Evolutionary conservation across 1,284 basidiomycete genomes (phyloP).

Genomic region (Apiotrichum laibachii): DNA sequence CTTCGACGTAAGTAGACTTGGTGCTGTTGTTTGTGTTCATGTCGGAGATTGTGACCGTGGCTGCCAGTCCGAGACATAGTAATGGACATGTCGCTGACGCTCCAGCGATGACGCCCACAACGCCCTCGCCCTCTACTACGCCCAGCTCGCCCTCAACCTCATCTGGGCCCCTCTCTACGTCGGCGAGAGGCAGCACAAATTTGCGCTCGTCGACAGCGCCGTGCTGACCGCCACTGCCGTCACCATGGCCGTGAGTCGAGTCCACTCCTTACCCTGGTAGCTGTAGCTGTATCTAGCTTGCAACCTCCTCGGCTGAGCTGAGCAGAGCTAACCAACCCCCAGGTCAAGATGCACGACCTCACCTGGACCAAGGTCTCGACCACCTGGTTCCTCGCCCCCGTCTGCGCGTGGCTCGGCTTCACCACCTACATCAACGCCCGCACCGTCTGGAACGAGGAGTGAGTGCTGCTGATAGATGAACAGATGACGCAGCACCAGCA

Average conservation of each 20-base stretch:
- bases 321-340: constrained; percentile 2
- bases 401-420: constrained; percentile 56
- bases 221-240: constrained; percentile 62
- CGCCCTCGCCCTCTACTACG: constrained; percentile 67
- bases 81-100: not conserved
- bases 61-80: too few relatives aligned
- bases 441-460: constrained; percentile 39
- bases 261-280: not conserved
- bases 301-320: too few relatives aligned
- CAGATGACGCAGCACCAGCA: not conserved
- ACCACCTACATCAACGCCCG: constrained; percentile 67
- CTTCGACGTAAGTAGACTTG: constrained; percentile 51
- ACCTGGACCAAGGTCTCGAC: constrained; percentile 56
- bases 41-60: not conserved
- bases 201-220: constrained; percentile 63
- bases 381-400: constrained; percentile 62
- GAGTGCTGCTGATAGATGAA: not conserved
- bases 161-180: constrained; percentile 74
- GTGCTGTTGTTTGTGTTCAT: not conserved
- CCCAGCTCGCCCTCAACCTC: constrained; percentile 66
- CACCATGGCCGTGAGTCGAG: constrained; percentile 61
- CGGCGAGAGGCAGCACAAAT: constrained; percentile 49
- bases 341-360: constrained; percentile 57
- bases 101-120: constrained; percentile 55
- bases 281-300: not conserved